Evolutionary conservation across 352 stramenopile species (phyloP), one percentile per base, ranked within the genome.

Genomic region (Phytophthora brassicae): DNA sequence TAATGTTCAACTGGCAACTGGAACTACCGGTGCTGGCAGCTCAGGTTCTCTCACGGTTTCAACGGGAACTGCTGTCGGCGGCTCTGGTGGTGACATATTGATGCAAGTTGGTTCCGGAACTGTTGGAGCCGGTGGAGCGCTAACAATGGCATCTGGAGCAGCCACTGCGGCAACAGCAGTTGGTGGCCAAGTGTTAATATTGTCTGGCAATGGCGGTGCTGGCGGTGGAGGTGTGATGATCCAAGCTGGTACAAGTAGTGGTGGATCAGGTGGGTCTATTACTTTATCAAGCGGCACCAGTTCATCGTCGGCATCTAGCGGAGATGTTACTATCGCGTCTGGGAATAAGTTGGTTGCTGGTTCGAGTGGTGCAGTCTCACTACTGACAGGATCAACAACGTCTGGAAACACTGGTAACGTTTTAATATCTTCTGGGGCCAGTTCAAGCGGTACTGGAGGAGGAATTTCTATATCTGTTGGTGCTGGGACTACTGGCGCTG

Each of bases 1-100:
- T n/a, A 79, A 83, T 49, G 26, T 79, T 12, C 45, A 56, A 35
- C 56, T 85, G 50, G 67, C 54, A 31, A 75, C 74, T 9, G 78
- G 77, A 23, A 77, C 57, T 29, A 72, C 77, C 4, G 70, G 66
- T 14, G 60, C 68, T 51, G 77, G 77, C n/a, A 84, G 57, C 20
- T 84, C 77, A 29, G 77, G 77, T n/a, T 72, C 63, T 13, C 42
- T 83, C 14, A 77, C 65, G 6, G 47, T 87, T 50, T 76, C 68
- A 5, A 80, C 73, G 20, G 78, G 78, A 23, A 68, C 50, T 48
- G 74, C 75, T 9, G 56, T 71, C n/a, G 75, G 75, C 33, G 78
- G 76, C 20, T 67, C 73, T 57, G 78, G 70, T 12, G 78, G 78
- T 20, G 74, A 85, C 19, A 72, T 87, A 26, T 53, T 57, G 12